Evolutionary conservation across 805 yeast genomes (phyloP).

Genomic region (Lipomyces chichibuensis): DNA sequence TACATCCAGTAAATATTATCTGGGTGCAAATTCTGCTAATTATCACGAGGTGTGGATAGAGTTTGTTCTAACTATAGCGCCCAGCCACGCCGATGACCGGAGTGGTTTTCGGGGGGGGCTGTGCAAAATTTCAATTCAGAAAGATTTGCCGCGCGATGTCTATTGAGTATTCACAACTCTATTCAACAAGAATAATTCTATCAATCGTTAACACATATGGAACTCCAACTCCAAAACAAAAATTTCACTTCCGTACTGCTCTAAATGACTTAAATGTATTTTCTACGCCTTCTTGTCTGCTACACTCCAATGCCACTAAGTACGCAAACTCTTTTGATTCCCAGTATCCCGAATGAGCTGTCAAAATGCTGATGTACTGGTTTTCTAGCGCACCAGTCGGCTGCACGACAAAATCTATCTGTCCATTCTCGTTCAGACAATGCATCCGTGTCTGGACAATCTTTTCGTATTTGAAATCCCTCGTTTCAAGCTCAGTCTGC

Average conservation of each 20-base stretch:
- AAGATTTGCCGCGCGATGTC: too few relatives aligned
- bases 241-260: conserved; percentile 19
- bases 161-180: too few relatives aligned
- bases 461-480: conserved; percentile 13
- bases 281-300: conserved; percentile 41
- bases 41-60: background rate
- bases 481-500: conserved; percentile 7
- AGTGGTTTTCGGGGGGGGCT: background rate
- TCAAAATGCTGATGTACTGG: conserved; percentile 76
- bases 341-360: conserved; percentile 89
- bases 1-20: too few relatives aligned
- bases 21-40: too few relatives aligned
- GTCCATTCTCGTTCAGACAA: conserved; percentile 70
- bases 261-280: conserved; percentile 38
- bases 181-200: background rate
- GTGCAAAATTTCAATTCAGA: background rate
- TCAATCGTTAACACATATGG: background rate
- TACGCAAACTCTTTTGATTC: conserved; percentile 85
- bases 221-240: background rate
- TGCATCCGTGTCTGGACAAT: conserved; percentile 47
- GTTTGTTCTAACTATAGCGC: background rate
- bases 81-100: background rate
- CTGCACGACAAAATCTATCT: conserved; percentile 79
- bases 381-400: conserved; percentile 66
- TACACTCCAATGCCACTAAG: conserved; percentile 46